These are phyloP conservation scores for Penicillium lividum DNA, from an alignment of 495 filamentous ascomycete genomes.

Conservation along the genomic window DNA sequence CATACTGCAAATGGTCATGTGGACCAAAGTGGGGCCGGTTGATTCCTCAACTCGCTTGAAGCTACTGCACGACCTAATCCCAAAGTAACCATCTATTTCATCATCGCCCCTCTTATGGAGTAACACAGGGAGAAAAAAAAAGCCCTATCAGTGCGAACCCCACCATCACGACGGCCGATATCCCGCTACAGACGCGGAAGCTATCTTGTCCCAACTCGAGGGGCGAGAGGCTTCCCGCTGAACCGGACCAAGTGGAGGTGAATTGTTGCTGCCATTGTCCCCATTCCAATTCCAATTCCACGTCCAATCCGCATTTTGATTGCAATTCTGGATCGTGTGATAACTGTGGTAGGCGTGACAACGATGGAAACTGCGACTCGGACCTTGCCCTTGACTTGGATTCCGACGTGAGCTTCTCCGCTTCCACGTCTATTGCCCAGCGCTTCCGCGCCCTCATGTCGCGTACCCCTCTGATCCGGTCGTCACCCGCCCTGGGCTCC, in stretches of 20 bases:
- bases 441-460: conserved; percentile 48
- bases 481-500: conserved; percentile 56
- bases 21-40: background rate
- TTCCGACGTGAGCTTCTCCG: conserved; percentile 16
- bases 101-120: conserved; percentile 6
- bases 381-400: conserved; percentile 11
- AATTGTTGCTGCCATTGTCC: background rate
- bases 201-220: conserved; percentile 27
- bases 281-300: background rate
- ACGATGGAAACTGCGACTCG: conserved; percentile 19
- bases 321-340: background rate
- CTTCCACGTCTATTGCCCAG: conserved; percentile 20
- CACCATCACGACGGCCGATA: conserved; percentile 19
- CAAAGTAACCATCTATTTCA: conserved; percentile 12
- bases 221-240: conserved; percentile 29
- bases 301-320: conserved; percentile 2
- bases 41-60: conserved; percentile 4
- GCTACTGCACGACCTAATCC: conserved; percentile 23
- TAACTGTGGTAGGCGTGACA: background rate
- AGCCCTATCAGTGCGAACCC: background rate
- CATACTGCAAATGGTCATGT: too few relatives aligned
- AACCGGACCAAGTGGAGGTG: conserved; percentile 16
- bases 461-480: conserved; percentile 56
- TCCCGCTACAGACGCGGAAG: conserved; percentile 31
- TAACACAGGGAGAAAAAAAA: background rate